Percentiles rank a stretch among this genome's conserved stretches.
Conservation (phyloP, 441 rosid genomes). For the Viola pubescens region DNA sequence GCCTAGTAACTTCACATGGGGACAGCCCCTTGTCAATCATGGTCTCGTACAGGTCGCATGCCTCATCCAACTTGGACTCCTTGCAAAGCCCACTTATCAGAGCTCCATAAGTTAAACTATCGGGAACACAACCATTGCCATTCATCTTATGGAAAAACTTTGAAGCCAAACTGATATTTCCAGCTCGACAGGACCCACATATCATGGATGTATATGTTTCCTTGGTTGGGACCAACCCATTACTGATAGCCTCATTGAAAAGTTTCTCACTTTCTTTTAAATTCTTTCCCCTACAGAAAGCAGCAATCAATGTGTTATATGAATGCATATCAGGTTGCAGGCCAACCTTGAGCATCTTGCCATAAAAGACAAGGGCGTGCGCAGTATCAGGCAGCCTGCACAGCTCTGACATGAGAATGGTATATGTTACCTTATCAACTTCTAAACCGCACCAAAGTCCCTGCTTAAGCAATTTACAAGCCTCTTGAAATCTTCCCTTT, state of each 20-base stretch:
- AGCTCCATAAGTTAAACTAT: slow-evolving; percentile 69
- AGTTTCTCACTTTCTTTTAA: slow-evolving; percentile 63
- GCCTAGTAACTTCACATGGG: slow-evolving; percentile 72
- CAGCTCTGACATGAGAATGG: slow-evolving; percentile 75
- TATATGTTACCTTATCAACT: slow-evolving; percentile 68
- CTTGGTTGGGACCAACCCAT: slow-evolving; percentile 63
- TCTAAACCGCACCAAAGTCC: slow-evolving; percentile 46
- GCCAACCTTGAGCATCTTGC: slow-evolving; percentile 64
- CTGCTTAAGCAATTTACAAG: slow-evolving; percentile 45
- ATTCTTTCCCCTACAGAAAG: slow-evolving; percentile 57
- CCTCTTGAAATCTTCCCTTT: slow-evolving; percentile 60
- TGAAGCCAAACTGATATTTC: slow-evolving; percentile 38
- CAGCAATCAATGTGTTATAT: slow-evolving; percentile 57
- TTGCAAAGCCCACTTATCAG: slow-evolving; percentile 77
- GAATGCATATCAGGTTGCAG: slow-evolving; percentile 51
- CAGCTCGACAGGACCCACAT: slow-evolving; percentile 58
- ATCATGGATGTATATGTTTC: slow-evolving; percentile 86
- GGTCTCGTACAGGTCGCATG: slow-evolving; percentile 47
- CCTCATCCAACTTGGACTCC: slow-evolving; percentile 62
- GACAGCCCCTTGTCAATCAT: slow-evolving; percentile 67
- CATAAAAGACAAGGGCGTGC: slow-evolving; percentile 46
- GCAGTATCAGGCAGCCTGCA: slow-evolving; percentile 41
- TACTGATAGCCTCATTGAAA: slow-evolving; percentile 38
- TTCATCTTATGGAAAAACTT: slow-evolving; percentile 53
- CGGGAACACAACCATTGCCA: slow-evolving; percentile 52